phyloP scores from a whole-genome alignment of 352 stramenopile genomes.

The Detonula confervacea region DNA sequence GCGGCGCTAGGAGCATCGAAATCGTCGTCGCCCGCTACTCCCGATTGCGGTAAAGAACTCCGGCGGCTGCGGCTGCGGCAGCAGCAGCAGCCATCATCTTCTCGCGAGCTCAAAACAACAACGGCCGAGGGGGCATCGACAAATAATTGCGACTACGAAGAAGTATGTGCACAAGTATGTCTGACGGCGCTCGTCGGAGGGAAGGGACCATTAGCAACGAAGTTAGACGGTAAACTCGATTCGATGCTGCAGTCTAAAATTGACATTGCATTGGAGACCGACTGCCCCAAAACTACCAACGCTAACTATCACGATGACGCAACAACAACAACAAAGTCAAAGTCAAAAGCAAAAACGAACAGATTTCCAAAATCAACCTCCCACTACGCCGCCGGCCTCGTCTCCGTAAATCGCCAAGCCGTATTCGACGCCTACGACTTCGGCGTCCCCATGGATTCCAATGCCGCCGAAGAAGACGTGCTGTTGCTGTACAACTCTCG shows the following conservation, averaged over 20 bases:
- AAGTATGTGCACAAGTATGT: constrained; percentile 5
- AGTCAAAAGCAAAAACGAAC: constrained; percentile 2
- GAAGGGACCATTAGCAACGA: not conserved
- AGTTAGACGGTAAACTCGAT: constrained; percentile 2
- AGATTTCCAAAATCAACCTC: constrained; percentile 26
- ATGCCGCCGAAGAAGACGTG: constrained; percentile 40
- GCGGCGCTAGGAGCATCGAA: not conserved
- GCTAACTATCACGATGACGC: not conserved
- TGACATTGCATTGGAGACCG: constrained; percentile 6
- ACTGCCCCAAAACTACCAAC: not conserved
- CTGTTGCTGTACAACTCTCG: constrained; percentile 61
- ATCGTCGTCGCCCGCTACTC: not conserved
- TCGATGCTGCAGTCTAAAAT: constrained; percentile 6
- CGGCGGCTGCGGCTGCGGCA: too few species aligned
- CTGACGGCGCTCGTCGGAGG: constrained; percentile 1
- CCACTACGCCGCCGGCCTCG: constrained; percentile 51
- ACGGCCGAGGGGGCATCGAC: too few species aligned
- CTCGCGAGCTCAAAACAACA: too few species aligned
- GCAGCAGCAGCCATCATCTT: too few species aligned
- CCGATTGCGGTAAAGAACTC: too few species aligned
- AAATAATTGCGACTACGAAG: too few species aligned
- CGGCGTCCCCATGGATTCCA: constrained; percentile 58
- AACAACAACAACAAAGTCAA: too few species aligned
- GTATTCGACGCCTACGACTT: constrained; percentile 72
- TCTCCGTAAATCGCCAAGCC: constrained; percentile 42